These are phyloP conservation scores for Rutstroemia sp. DNA, from an alignment of 2,329 filamentous ascomycete species.

Conservation along the genomic window DNA sequence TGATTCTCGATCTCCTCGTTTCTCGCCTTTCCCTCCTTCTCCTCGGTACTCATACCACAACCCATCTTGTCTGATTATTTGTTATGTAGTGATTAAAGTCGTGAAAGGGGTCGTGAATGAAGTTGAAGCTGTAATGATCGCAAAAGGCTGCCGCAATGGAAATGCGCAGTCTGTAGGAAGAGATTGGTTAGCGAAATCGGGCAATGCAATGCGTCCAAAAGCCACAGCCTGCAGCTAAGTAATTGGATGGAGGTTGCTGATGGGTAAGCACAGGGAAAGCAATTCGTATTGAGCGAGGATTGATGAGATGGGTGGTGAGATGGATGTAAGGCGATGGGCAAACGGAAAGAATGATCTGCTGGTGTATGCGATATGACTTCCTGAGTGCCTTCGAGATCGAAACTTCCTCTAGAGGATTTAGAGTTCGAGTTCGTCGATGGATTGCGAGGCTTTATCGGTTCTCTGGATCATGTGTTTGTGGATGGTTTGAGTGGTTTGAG, in stretches of 20 bases:
- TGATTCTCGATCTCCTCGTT: conserved; percentile 99
- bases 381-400: background rate
- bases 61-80: conserved; percentile 67
- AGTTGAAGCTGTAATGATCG: conserved; percentile 1
- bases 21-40: conserved; percentile 99
- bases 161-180: conserved; percentile 52
- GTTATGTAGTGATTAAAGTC: conserved; percentile 2
- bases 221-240: background rate
- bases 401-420: background rate
- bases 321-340: background rate
- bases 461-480: background rate
- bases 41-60: conserved; percentile 99
- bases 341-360: background rate
- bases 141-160: conserved; percentile 31
- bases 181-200: conserved; percentile 3
- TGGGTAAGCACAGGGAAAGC: background rate
- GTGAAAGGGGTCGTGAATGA: conserved; percentile 1
- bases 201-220: background rate
- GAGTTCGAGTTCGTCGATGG: background rate
- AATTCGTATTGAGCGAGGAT: background rate
- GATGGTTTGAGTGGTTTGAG: background rate
- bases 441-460: background rate
- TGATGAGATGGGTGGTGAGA: background rate
- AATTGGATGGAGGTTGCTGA: background rate
- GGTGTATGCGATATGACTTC: background rate